A percentile compares a stretch with the other conserved stretches of the same genome.
phyloP scores from a whole-genome alignment of 208 protist genomes.

The Histomonas meleagridis region DNA sequence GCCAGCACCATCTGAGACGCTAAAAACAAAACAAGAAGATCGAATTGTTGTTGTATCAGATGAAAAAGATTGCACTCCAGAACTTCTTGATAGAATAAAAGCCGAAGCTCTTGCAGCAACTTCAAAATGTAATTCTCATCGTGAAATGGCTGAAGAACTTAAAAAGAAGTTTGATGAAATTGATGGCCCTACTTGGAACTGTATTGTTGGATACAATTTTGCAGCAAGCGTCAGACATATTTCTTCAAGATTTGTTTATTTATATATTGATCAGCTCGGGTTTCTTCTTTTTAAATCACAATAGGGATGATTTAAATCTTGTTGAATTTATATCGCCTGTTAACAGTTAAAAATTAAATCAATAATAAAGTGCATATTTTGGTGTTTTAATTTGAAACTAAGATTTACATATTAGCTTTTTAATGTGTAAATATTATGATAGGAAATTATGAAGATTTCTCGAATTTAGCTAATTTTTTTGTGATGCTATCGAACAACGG shows the following conservation, averaged over 20 bases:
- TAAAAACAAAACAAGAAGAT: too few species aligned
- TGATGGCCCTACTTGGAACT: slow-evolving; percentile 1
- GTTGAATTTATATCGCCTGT: too few species aligned
- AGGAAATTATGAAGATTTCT: too few species aligned
- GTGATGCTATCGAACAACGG: too few species aligned
- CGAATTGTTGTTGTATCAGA: background rate
- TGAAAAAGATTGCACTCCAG: background rate
- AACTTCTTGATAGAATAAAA: background rate
- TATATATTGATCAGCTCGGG: slow-evolving; percentile 25
- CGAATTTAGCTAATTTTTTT: too few species aligned
- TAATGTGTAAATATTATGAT: too few species aligned
- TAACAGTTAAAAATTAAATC: too few species aligned
- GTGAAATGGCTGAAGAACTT: background rate
- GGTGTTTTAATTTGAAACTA: too few species aligned
- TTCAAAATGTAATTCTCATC: background rate
- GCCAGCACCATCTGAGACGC: too few species aligned
- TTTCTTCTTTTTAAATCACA: slow-evolving; percentile 27
- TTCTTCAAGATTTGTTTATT: background rate
- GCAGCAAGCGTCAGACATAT: slow-evolving; percentile 12
- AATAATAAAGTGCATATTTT: too few species aligned
- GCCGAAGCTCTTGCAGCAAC: background rate
- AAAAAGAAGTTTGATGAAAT: background rate
- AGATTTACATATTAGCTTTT: too few species aligned
- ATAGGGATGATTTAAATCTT: too few species aligned
- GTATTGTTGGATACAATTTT: slow-evolving; percentile 27